A percentile compares a stretch with the other conserved stretches of the same genome.
phyloP scores from a whole-genome alignment of 2,329 filamentous ascomycete species.

The Aspergillus latus region DNA sequence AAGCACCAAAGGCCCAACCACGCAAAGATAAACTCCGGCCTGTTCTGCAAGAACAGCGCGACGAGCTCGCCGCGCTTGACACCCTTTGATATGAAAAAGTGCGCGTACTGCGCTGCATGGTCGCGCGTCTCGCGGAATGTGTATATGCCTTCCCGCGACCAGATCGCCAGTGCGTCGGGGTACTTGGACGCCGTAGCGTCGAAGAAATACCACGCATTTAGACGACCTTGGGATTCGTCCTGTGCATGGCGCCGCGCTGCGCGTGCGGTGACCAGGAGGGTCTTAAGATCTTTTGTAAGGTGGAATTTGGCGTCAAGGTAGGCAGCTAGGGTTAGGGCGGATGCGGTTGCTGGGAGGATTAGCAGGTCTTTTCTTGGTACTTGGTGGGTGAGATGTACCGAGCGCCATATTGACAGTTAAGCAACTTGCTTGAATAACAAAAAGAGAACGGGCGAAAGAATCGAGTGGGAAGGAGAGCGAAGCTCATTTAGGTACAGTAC shows the following conservation, averaged over 20 bases:
- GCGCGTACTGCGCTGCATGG: constrained; percentile 59
- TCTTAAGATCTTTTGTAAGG: constrained; percentile 60
- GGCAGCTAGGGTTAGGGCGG: constrained; percentile 30
- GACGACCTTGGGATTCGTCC: constrained; percentile 52
- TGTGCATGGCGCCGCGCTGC: constrained; percentile 49
- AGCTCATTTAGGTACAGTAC: not conserved
- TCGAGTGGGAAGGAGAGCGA: not conserved
- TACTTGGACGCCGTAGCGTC: constrained; percentile 55
- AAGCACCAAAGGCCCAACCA: constrained; percentile 66
- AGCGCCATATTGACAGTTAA: constrained; percentile 3
- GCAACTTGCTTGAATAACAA: not conserved
- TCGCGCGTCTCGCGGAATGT: constrained; percentile 59
- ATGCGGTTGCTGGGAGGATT: constrained; percentile 23
- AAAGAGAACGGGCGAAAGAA: not conserved
- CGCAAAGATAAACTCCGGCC: constrained; percentile 64
- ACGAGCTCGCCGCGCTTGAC: constrained; percentile 62
- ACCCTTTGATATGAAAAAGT: constrained; percentile 61
- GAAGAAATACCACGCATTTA: constrained; percentile 67
- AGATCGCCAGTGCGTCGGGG: constrained; percentile 61
- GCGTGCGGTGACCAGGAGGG: constrained; percentile 46
- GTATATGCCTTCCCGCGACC: constrained; percentile 63
- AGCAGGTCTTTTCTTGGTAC: not conserved
- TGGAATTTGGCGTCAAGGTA: constrained; percentile 66
- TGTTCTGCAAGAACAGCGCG: constrained; percentile 66
- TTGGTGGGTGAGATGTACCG: not conserved